Conservation (phyloP, 2,329 filamentous ascomycete genomes). For the Blastomyces silverae region DNA sequence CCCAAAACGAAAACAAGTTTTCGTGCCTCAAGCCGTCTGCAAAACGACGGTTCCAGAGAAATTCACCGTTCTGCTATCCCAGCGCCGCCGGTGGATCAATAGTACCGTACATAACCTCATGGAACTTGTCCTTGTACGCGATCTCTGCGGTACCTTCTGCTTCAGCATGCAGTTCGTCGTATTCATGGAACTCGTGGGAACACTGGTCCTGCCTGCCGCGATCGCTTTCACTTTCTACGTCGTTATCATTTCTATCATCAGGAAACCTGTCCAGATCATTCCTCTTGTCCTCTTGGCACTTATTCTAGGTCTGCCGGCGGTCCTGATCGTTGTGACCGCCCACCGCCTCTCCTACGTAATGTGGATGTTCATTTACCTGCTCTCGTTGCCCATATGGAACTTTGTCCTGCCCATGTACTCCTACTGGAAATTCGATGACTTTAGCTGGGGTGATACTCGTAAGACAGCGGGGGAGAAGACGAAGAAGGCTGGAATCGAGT, state of each 20-base stretch:
- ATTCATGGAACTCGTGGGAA: conserved; percentile 90
- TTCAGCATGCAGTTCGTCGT: conserved; percentile 99
- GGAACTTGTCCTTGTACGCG: conserved; percentile 90
- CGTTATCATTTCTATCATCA: conserved; percentile 77
- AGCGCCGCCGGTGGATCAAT: conserved; percentile 98
- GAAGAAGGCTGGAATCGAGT: conserved; percentile 78
- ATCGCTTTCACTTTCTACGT: conserved; percentile 97
- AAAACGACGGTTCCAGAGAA: conserved; percentile 94
- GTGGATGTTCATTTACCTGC: conserved; percentile 95
- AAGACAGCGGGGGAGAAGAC: conserved; percentile 88
- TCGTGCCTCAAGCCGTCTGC: conserved; percentile 96
- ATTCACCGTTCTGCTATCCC: conserved; percentile 87
- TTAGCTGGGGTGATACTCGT: conserved; percentile 96
- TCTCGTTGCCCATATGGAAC: conserved; percentile 95
- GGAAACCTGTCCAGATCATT: conserved; percentile 71
- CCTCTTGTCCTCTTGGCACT: conserved; percentile 81
- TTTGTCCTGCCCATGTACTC: conserved; percentile 89
- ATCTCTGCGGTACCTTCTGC: conserved; percentile 97
- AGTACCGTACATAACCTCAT: conserved; percentile 98
- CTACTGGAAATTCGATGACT: conserved; percentile 99
- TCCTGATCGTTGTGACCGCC: conserved; percentile 88
- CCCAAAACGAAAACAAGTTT: conserved; percentile 97
- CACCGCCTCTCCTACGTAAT: conserved; percentile 85
- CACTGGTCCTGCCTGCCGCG: conserved; percentile 87
- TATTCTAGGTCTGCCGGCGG: conserved; percentile 85